A percentile compares a stretch with the other conserved stretches of the same genome.
Conservation (phyloP, 306 rosid genomes). For the Lotus japonicus region DNA sequence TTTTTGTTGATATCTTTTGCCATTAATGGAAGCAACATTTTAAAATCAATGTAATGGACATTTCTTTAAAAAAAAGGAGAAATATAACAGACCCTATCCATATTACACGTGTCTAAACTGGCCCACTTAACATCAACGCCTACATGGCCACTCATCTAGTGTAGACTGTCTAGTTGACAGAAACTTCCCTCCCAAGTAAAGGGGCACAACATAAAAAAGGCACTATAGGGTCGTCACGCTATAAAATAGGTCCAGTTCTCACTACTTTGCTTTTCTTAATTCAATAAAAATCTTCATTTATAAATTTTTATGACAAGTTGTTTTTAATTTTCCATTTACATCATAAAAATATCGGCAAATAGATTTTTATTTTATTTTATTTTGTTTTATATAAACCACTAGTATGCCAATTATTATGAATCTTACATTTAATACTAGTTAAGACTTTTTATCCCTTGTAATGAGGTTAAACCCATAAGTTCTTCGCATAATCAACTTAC, state of each 20-base stretch:
- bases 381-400: no score
- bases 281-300: not conserved
- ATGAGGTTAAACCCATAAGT: no score
- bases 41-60: no score
- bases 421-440: no score
- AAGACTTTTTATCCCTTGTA: no score
- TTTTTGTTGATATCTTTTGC: not conserved
- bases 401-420: no score
- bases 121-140: not conserved
- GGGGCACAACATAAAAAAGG: not conserved
- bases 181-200: constrained; percentile 21
- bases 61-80: no score
- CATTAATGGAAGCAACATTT: not conserved
- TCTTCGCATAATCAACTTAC: no score
- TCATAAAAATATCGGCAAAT: no score
- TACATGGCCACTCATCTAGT: not conserved
- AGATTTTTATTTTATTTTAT: no score
- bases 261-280: not conserved
- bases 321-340: no score
- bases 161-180: not conserved
- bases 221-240: not conserved
- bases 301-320: not conserved
- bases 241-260: not conserved
- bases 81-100: no score
- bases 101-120: not conserved